Evolutionary conservation across 257 asterid genomes (phyloP), one percentile per base, ranked within the genome.

Genomic region (Fraxinus cuspidata): DNA sequence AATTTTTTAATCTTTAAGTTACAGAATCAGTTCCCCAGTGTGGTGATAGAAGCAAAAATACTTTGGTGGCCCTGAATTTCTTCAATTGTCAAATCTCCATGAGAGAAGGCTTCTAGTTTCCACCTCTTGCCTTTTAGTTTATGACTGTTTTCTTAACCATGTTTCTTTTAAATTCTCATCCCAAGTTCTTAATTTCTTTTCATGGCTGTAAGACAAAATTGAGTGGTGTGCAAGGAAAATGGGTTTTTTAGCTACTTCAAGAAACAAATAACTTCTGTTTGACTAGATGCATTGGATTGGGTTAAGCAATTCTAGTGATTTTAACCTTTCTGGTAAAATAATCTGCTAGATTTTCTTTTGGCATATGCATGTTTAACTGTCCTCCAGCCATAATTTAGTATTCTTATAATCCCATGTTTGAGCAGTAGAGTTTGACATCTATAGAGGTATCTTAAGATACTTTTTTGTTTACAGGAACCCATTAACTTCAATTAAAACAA

Each of bases 401-500:
- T 47, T 15, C 58, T 47, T 47, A 1, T 47, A 47, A 47, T 47
- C 58, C 58, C 58, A 15, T 47, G 56, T n/a, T 53, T 53, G 28
- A 56, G 65, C 28, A n/a, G 65, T 56, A 56, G 12, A 56, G 64
- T 64, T 64, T 18, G 32, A 75, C 58, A 69, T 5, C 7, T 28
- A 12, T 56, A 65, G 27, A 53, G 71, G 64, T 37, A 18, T 68
- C 27, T 56, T 34, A 64, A 35, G 74, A 47, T 76, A 35, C 53
- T 1, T 77, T 72, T 40, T 10, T 60, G 47, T 34, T 56, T 73
- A 42, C 89, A 87, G 92, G 88, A 88, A 53, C 74, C 99, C 98
- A 2, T 83, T 92, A 74, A 67, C 88, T 49, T 83, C 93, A 25
- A 85, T 92, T 76, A 87, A 80, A 77, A 93, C 98, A 29, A 91